Percentiles rank a stretch among this genome's conserved stretches.
These are phyloP conservation scores for Calamus simplicifolius DNA, from an alignment of 176 grass and related monocot genomes.

Conservation along the genomic window DNA sequence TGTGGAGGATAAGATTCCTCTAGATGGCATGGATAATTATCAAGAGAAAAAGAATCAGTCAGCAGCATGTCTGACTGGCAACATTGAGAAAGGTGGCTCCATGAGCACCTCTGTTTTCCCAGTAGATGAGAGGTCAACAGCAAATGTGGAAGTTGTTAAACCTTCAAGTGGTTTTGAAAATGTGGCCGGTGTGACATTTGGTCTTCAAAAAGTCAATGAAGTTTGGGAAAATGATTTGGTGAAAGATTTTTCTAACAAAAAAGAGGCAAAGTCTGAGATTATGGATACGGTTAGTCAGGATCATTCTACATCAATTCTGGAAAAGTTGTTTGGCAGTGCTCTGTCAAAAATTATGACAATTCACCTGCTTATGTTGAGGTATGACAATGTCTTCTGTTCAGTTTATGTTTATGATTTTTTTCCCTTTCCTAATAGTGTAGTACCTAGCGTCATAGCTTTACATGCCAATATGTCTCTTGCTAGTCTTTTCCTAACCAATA, in stretches of 20 bases:
- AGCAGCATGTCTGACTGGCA: constrained; percentile 11
- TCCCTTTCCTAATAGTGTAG: no score
- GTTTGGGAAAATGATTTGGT: constrained; percentile 40
- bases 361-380: constrained; percentile 41
- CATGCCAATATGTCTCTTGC: no score
- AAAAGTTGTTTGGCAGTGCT: constrained; percentile 73
- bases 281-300: constrained; percentile 35
- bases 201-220: constrained; percentile 34
- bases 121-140: constrained; percentile 15
- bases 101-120: constrained; percentile 22
- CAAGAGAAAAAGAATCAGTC: constrained; percentile 31
- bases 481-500: no score
- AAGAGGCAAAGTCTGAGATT: constrained; percentile 29
- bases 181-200: constrained; percentile 7
- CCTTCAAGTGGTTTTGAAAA: constrained; percentile 16
- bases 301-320: constrained; percentile 63
- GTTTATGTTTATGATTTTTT: no score
- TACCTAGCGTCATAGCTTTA: no score
- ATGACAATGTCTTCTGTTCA: neutral
- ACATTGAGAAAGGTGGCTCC: constrained; percentile 26
- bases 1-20: constrained; percentile 21
- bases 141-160: constrained; percentile 16
- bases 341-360: constrained; percentile 40
- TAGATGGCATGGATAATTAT: constrained; percentile 15
- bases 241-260: constrained; percentile 51